Percentiles rank a stretch among this genome's conserved stretches.
These are phyloP conservation scores for Colletotrichum lindemuthianum DNA, from an alignment of 2,329 filamentous ascomycete genomes.

Conservation along the genomic window DNA sequence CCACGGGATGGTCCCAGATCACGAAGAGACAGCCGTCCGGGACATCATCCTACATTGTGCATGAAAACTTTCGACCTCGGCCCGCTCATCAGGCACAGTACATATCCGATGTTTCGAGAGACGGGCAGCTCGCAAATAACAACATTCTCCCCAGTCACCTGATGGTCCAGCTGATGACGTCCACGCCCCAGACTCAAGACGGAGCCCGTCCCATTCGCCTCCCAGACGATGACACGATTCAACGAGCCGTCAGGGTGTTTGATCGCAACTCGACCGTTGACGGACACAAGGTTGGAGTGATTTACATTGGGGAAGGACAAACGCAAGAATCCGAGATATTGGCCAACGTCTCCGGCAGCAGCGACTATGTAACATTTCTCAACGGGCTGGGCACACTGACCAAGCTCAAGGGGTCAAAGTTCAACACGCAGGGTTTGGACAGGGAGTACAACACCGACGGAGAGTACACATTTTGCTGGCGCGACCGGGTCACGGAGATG, in stretches of 20 bases:
- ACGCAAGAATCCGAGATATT: conserved; percentile 85
- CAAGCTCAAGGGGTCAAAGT: conserved; percentile 81
- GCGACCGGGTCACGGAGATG: conserved; percentile 92
- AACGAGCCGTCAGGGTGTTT: conserved; percentile 81
- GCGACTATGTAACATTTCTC: conserved; percentile 88
- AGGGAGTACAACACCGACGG: conserved; percentile 82
- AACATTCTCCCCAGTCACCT: conserved; percentile 79
- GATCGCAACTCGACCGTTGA: conserved; percentile 92
- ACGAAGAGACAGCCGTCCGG: conserved; percentile 78
- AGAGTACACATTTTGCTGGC: conserved; percentile 91
- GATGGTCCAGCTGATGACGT: conserved; percentile 74
- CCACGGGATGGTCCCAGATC: conserved; percentile 75
- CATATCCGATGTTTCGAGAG: conserved; percentile 58
- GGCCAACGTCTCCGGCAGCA: conserved; percentile 84
- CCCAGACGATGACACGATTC: conserved; percentile 74
- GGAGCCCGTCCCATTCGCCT: conserved; percentile 78
- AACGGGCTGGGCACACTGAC: conserved; percentile 84
- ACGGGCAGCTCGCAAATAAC: conserved; percentile 64
- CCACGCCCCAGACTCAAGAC: conserved; percentile 67
- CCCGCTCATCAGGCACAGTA: conserved; percentile 65
- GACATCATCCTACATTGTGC: conserved; percentile 67
- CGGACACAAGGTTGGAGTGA: conserved; percentile 92
- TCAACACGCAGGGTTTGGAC: conserved; percentile 94
- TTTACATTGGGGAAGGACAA: conserved; percentile 92
- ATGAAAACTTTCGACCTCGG: conserved; percentile 67